Base-by-base conservation (phyloP, 2,329 filamentous ascomycete genomes). In the Parastagonospora nodorum region DNA sequence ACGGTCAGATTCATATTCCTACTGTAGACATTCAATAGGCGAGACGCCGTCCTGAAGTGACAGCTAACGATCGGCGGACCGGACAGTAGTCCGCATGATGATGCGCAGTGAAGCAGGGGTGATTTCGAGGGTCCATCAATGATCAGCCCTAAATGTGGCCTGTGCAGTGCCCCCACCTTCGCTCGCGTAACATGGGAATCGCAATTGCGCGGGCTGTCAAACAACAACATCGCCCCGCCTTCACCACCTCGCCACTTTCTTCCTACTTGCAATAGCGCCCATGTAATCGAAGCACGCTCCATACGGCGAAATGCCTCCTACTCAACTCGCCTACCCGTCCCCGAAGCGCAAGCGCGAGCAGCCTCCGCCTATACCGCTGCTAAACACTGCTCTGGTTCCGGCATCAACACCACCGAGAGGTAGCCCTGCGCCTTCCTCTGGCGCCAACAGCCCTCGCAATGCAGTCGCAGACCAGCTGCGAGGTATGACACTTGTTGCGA, bases 281-380 rank as follows among this genome's bases (percentile, higher is more conserved):
- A 69, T 69, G 67, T 69, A 61, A 67, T 40, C 54, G 53, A 51
- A 44, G 35, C 44, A 45, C 48, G 42, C 50, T 44, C 19, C 39
- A 37, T 56, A 41, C 50, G 57, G 57, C 63, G 66, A 58, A 46
- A 72, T 73, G 70, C 67, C 66, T 58, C 61, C 68, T 45, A 70
- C 66, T 45, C 65, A 68, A 50, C 60, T 71, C 45, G 66, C 63
- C 49, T 54, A 69, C 45, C 67, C 70, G 15, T 73, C 70, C 31
- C 71, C 71, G n/a, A 73, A 73, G 60, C 70, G 70, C 50, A 74
- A 74, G 62, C 70, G 71, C 53, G 68, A 72, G 40, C 65, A 66
- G 30, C 56, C 60, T 32, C 63, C 67, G 51, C 60, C 57, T 32
- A 46, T 64, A 32, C 66, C 68, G 11, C 57, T 68, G 33, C 61